Percentiles rank a stretch among this genome's conserved stretches.
Evolutionary conservation across 2,329 filamentous ascomycete genomes (phyloP).

Genomic region (Colletotrichum scovillei): DNA sequence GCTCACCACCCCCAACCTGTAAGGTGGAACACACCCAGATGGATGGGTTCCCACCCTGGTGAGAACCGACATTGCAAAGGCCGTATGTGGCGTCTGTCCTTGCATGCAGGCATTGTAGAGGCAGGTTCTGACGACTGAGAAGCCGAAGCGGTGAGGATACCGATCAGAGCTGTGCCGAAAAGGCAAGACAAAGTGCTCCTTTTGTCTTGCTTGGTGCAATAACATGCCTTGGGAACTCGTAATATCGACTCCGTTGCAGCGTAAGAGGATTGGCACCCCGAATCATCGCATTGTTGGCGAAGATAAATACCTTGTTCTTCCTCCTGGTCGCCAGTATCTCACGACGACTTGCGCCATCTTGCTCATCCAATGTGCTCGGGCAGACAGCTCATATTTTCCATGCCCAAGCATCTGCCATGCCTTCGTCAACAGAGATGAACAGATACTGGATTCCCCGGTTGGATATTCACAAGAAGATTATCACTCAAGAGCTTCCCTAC

Average conservation of each 20-base stretch:
- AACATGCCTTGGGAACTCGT: slow-evolving; percentile 22
- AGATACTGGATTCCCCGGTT: slow-evolving; percentile 70
- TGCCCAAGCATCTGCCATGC: slow-evolving; percentile 15
- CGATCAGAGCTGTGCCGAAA: slow-evolving; percentile 24
- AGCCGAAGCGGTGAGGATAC: slow-evolving; percentile 32
- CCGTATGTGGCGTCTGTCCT: slow-evolving; percentile 33
- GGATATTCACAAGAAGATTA: slow-evolving; percentile 71
- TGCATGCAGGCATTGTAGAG: slow-evolving; percentile 24
- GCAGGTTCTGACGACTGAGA: slow-evolving; percentile 31
- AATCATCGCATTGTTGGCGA: slow-evolving; percentile 9
- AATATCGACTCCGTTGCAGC: slow-evolving; percentile 17
- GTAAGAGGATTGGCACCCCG: slow-evolving; percentile 18
- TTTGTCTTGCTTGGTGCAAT: slow-evolving; percentile 33
- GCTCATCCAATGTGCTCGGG: neutral
- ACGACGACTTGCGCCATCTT: slow-evolving; percentile 8
- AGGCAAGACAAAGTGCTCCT: slow-evolving; percentile 28
- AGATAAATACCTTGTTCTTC: slow-evolving; percentile 35
- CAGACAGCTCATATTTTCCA: slow-evolving; percentile 13
- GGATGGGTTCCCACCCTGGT: slow-evolving; percentile 22
- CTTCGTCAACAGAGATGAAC: slow-evolving; percentile 55
- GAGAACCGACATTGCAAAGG: slow-evolving; percentile 22
- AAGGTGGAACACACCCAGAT: slow-evolving; percentile 24
- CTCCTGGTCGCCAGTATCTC: slow-evolving; percentile 27
- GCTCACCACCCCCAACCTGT: slow-evolving; percentile 23
- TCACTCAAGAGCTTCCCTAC: slow-evolving; percentile 68